These are phyloP conservation scores for Hypomyces perniciosus DNA, from an alignment of 2,329 filamentous ascomycete genomes.

Conservation along the genomic window DNA sequence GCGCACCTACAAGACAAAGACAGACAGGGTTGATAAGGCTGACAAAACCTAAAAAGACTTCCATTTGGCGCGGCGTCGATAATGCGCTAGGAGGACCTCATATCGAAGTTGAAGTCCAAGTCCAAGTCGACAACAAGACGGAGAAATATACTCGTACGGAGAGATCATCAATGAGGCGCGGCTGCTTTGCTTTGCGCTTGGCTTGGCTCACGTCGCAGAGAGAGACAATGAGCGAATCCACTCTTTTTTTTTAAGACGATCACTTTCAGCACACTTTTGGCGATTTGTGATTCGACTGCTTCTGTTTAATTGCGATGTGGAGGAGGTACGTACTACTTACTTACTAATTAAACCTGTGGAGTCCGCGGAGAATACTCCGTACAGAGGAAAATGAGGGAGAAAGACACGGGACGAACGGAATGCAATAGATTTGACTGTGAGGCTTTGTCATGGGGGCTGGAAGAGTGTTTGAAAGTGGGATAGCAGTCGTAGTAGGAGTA, in stretches of 20 bases:
- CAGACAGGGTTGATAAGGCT: neutral
- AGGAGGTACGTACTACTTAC: conserved; percentile 2
- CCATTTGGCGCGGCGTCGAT: conserved; percentile 1
- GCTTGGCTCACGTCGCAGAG: neutral
- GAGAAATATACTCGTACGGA: neutral
- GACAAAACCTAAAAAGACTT: neutral
- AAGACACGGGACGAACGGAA: no score
- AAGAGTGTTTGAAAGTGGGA: no score
- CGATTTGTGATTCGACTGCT: neutral
- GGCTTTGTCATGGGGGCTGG: no score
- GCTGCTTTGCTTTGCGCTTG: neutral
- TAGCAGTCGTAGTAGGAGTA: no score
- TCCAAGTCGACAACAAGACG: neutral
- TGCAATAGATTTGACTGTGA: no score
- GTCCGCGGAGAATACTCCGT: no score
- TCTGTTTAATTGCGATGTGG: conserved; percentile 8
- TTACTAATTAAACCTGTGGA: no score
- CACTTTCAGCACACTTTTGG: conserved; percentile 1
- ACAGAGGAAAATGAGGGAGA: no score
- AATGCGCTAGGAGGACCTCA: neutral
- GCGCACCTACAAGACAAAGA: no score
- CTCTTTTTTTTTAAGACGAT: conserved; percentile 4
- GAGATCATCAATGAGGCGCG: neutral
- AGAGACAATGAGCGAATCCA: conserved; percentile 3
- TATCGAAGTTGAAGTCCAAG: neutral